Evolutionary conservation across 2,329 filamentous ascomycete genomes (phyloP).

Genomic region (Calycina herbarum): DNA sequence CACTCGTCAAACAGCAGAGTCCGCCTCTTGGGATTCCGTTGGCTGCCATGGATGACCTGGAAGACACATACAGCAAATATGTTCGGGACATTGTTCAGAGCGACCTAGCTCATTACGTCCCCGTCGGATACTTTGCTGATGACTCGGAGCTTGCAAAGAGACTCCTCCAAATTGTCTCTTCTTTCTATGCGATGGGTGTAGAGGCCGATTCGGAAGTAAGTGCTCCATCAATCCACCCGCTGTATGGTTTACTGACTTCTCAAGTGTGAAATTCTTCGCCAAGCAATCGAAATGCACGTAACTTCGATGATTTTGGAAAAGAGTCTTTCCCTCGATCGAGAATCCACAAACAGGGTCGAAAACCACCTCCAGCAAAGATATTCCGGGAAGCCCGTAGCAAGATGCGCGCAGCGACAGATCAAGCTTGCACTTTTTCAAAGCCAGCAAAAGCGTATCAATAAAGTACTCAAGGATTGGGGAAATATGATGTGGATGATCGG

Average conservation of each 20-base stretch:
- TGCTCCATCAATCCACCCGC: background rate
- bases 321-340: slow-evolving; percentile 33
- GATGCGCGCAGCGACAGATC: slow-evolving; percentile 36
- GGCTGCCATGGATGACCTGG: slow-evolving; percentile 33
- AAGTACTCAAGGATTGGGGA: slow-evolving; percentile 35
- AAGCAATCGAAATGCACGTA: slow-evolving; percentile 36
- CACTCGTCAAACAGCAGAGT: slow-evolving; percentile 29
- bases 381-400: slow-evolving; percentile 28
- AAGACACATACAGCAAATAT: slow-evolving; percentile 30
- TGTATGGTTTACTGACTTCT: slow-evolving; percentile 16
- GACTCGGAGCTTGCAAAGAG: slow-evolving; percentile 30
- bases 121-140: slow-evolving; percentile 29
- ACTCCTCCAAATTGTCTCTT: slow-evolving; percentile 28
- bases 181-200: slow-evolving; percentile 28
- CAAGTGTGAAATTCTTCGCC: slow-evolving; percentile 33
- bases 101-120: slow-evolving; percentile 28
- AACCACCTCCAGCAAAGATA: slow-evolving; percentile 27
- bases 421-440: slow-evolving; percentile 35
- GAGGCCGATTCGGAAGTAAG: slow-evolving; percentile 31
- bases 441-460: slow-evolving; percentile 33
- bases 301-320: slow-evolving; percentile 33
- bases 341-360: slow-evolving; percentile 31
- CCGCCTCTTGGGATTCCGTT: slow-evolving; percentile 35
- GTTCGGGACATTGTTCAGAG: slow-evolving; percentile 32
- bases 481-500: slow-evolving; percentile 36